Evolutionary conservation across 306 rosid genomes (phyloP), one percentile per base, ranked within the genome.

Genomic region (Acacia confusa): DNA sequence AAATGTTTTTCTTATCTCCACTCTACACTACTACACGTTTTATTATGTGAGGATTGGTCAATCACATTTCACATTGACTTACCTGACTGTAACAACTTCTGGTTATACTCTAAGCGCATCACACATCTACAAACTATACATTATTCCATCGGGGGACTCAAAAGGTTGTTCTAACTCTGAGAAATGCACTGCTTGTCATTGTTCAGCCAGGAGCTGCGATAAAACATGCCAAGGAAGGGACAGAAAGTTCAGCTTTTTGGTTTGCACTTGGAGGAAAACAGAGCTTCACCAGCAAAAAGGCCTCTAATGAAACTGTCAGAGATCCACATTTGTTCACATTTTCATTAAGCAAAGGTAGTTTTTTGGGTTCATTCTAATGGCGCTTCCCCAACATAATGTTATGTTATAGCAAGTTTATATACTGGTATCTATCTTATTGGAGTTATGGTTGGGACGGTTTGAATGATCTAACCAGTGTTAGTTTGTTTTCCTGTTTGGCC

Each of bases 171-270:
- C 45, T 34, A 61, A 64, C 50, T 69, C 28, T 9, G 64, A 3
- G 13, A 22, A 57, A 43, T 70, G 81, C 70, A 73, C 81, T 86
- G 20, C 67, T 27, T 70, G 74, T 78, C 76, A 60, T 78, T 86
- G 69, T 86, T 79, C 97, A 96, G 99, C 98, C 99, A 45, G 98
- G 98, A 86, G 92, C 82, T 85, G 27, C 91, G 71, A 57, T 90
- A 76, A 96, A 96, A 88, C 94, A 89, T 86, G 92, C 98, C 15
- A 96, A 96, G 87, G 99, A 96, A 88, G 98, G 98, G 82, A 96
- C 98, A 80, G 99, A 96, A 89, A 96, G 91, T 91, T 93, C 99
- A 77, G 63, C 94, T 71, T 96, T 96, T 92, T 96, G 99, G 99
- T 91, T 74, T 88, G 88, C 97, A 34, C 91, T 93, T 76, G 99